Evolutionary conservation across 208 protist genomes (phyloP).

Genomic region (Trypanosoma cruzi): DNA sequence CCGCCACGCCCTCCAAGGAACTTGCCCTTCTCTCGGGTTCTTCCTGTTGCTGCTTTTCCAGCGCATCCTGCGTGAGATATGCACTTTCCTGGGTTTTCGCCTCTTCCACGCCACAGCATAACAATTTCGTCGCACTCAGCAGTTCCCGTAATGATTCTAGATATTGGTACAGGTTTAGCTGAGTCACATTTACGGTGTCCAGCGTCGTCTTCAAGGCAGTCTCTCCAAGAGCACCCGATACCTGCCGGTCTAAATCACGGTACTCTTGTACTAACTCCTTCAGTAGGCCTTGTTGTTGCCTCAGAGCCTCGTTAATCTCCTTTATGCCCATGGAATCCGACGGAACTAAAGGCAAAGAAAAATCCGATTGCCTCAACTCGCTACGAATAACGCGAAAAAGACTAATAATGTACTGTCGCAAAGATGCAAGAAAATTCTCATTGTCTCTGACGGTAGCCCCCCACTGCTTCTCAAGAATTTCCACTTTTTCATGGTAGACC

Average conservation of each 20-base stretch:
- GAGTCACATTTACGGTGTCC: neutral
- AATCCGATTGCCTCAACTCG: neutral
- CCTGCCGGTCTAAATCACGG: neutral
- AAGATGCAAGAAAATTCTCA: constrained; percentile 11
- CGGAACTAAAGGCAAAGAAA: neutral
- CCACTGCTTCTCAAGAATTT: constrained; percentile 1
- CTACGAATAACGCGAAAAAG: constrained; percentile 3
- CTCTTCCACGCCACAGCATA: neutral
- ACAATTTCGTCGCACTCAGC: neutral
- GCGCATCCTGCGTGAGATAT: neutral
- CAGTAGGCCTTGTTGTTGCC: constrained; percentile 9
- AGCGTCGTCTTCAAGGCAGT: neutral
- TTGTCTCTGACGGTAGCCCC: neutral
- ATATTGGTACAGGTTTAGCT: constrained; percentile 16
- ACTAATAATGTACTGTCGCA: constrained; percentile 6
- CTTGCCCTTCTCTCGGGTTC: neutral
- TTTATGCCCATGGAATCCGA: neutral
- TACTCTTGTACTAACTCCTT: constrained; percentile 6
- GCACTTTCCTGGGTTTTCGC: neutral
- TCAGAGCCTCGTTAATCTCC: constrained; percentile 1
- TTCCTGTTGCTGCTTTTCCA: neutral
- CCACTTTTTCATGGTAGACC: constrained; percentile 7
- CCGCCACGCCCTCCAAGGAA: neutral
- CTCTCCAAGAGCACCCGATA: neutral
- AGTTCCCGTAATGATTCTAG: constrained; percentile 5